A percentile compares a stretch with the other conserved stretches of the same genome.
These are phyloP conservation scores for Cunninghamia lanceolata DNA, from an alignment of 75 land plant species.

Conservation along the genomic window DNA sequence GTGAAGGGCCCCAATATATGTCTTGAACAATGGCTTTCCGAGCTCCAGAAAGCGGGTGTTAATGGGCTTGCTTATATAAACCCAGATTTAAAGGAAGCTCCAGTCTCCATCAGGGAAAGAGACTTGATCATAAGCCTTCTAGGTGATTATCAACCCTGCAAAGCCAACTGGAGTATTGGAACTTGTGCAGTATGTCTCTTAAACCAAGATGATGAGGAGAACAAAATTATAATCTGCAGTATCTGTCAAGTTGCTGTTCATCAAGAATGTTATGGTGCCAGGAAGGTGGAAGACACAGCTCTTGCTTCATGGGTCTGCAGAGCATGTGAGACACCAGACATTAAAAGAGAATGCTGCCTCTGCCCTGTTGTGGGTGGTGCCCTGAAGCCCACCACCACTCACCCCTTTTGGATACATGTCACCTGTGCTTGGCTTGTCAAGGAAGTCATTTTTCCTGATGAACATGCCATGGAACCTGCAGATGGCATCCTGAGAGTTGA, in stretches of 20 bases:
- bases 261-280: conserved; percentile 95
- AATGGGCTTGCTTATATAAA: conserved; percentile 28
- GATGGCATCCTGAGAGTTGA: conserved; percentile 80
- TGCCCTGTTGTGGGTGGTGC: conserved; percentile 98
- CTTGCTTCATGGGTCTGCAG: conserved; percentile 89
- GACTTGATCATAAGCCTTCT: conserved; percentile 41
- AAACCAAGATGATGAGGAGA: conserved; percentile 82
- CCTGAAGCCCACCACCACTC: conserved; percentile 74
- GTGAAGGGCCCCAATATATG: not conserved
- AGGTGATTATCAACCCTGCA: conserved; percentile 46
- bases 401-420: conserved; percentile 84
- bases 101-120: conserved; percentile 37
- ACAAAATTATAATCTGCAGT: conserved; percentile 91
- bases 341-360: conserved; percentile 83
- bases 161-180: conserved; percentile 82
- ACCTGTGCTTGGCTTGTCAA: conserved; percentile 92
- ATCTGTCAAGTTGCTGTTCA: conserved; percentile 97
- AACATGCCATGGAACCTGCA: conserved; percentile 85
- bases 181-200: conserved; percentile 88
- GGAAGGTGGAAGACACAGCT: conserved; percentile 29
- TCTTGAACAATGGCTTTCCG: conserved; percentile 9
- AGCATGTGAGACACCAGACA: conserved; percentile 78
- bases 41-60: conserved; percentile 22
- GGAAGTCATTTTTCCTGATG: conserved; percentile 69
- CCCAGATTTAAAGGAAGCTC: conserved; percentile 13